A percentile compares a stretch with the other conserved stretches of the same genome.
These are phyloP conservation scores for Spathaspora passalidarum DNA, from an alignment of 805 yeast genomes.

Conservation along the genomic window DNA sequence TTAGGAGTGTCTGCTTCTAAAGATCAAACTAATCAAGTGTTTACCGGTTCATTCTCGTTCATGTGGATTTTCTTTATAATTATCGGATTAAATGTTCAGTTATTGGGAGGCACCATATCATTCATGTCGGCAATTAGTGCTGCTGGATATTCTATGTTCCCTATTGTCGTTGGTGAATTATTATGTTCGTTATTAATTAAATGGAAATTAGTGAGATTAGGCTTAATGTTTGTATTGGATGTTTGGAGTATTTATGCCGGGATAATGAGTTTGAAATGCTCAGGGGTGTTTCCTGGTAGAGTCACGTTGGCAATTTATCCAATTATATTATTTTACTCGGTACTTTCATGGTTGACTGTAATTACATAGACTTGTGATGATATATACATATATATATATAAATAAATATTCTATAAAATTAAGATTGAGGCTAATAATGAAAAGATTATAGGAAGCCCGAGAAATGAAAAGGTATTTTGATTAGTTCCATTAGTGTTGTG, in stretches of 20 bases:
- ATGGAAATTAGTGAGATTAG: conserved; percentile 48
- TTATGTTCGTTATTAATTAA: conserved; percentile 45
- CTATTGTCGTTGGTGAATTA: conserved; percentile 53
- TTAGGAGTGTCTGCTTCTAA: conserved; percentile 47
- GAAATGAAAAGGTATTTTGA: neutral
- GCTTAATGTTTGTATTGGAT: conserved; percentile 44
- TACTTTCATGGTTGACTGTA: conserved; percentile 65
- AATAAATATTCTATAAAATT: neutral
- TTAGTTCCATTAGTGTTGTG: neutral
- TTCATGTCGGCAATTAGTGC: conserved; percentile 68
- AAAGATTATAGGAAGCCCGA: neutral
- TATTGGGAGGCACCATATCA: conserved; percentile 59
- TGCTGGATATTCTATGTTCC: conserved; percentile 68
- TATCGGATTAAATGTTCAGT: conserved; percentile 63
- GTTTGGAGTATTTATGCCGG: conserved; percentile 68
- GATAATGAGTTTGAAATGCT: conserved; percentile 55
- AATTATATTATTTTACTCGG: conserved; percentile 58
- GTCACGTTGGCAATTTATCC: conserved; percentile 65
- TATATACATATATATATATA: too few relatives aligned
- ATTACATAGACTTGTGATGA: conserved; percentile 38
- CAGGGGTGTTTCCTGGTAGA: conserved; percentile 64
- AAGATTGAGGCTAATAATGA: neutral
- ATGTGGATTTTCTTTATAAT: conserved; percentile 62
- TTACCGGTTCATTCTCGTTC: conserved; percentile 61
- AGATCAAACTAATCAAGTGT: conserved; percentile 48